Evolutionary conservation across 129 eudicot genomes (phyloP).

Genomic region (Arctium minus): DNA sequence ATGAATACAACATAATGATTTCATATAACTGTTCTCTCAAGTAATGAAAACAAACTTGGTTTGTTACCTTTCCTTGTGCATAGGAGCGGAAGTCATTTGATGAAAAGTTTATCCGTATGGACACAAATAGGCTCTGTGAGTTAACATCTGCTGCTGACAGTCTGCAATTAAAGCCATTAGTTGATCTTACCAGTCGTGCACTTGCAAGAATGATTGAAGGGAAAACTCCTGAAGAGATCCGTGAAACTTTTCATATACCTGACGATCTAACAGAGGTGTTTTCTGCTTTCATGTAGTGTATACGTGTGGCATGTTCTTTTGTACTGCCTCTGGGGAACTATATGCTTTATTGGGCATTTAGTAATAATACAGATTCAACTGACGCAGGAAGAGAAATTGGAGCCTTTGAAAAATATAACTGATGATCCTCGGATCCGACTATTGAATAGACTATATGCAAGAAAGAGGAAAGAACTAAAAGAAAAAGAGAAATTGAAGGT

Average conservation of each 20-base stretch:
- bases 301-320: constrained; percentile 18
- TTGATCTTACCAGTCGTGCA: constrained; percentile 90
- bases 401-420: constrained; percentile 74
- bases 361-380: constrained; percentile 12
- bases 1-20: not conserved
- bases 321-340: not conserved
- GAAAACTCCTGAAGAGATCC: constrained; percentile 84
- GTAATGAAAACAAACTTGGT: not conserved
- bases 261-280: constrained; percentile 96
- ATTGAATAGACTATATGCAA: constrained; percentile 82
- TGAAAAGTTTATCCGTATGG: constrained; percentile 87
- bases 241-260: constrained; percentile 84
- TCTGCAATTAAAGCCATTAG: constrained; percentile 71
- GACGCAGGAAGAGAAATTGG: constrained; percentile 85
- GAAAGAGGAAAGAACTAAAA: constrained; percentile 86
- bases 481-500: constrained; percentile 79
- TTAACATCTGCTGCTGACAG: constrained; percentile 96
- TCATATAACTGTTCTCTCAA: not conserved
- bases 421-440: constrained; percentile 92
- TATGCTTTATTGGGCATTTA: constrained; percentile 5
- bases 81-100: constrained; percentile 88
- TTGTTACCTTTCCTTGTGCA: constrained; percentile 2
- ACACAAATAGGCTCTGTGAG: constrained; percentile 82
- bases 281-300: constrained; percentile 37
- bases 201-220: constrained; percentile 97